phyloP scores from a whole-genome alignment of 1,284 basidiomycete species.

The Phellopilus nigrolimitatus region DNA sequence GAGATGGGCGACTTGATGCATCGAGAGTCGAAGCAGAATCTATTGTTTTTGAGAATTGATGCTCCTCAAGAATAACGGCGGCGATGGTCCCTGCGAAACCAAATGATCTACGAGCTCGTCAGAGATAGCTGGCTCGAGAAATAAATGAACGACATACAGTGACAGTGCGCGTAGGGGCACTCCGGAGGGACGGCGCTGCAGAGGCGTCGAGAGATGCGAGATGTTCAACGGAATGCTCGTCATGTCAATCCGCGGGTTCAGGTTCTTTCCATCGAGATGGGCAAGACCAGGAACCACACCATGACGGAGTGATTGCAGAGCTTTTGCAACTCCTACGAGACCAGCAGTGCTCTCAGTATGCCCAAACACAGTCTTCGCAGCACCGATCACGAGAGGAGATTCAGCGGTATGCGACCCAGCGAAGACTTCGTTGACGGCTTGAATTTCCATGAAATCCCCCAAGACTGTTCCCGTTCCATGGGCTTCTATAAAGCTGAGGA shows the following conservation, averaged over 20 bases:
- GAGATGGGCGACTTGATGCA: slow-evolving; percentile 2
- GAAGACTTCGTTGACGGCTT: slow-evolving; percentile 35
- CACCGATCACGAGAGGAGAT: slow-evolving; percentile 31
- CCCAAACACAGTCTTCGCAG: slow-evolving; percentile 32
- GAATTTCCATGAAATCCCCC: slow-evolving; percentile 34
- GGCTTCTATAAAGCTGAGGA: slow-evolving; percentile 32
- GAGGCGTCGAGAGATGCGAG: slow-evolving; percentile 5
- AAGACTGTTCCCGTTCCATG: slow-evolving; percentile 36
- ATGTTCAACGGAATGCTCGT: slow-evolving; percentile 28
- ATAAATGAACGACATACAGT: slow-evolving; percentile 30
- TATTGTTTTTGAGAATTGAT: slow-evolving; percentile 8
- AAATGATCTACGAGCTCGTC: slow-evolving; percentile 27
- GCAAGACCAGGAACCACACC: slow-evolving; percentile 30
- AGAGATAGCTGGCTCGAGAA: neutral
- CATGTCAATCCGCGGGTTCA: slow-evolving; percentile 33
- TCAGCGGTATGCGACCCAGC: slow-evolving; percentile 27
- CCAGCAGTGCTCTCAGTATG: slow-evolving; percentile 34
- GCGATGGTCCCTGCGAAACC: slow-evolving; percentile 36
- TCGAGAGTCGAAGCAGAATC: neutral
- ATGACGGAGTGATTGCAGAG: slow-evolving; percentile 28
- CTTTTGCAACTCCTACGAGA: slow-evolving; percentile 31
- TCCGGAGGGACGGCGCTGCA: neutral
- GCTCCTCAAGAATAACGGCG: slow-evolving; percentile 32
- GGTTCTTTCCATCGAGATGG: slow-evolving; percentile 29
- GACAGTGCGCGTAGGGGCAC: slow-evolving; percentile 26